Evolutionary conservation across 163 green algal genomes (phyloP).

Genomic region (Prototheca wickerhamii): DNA sequence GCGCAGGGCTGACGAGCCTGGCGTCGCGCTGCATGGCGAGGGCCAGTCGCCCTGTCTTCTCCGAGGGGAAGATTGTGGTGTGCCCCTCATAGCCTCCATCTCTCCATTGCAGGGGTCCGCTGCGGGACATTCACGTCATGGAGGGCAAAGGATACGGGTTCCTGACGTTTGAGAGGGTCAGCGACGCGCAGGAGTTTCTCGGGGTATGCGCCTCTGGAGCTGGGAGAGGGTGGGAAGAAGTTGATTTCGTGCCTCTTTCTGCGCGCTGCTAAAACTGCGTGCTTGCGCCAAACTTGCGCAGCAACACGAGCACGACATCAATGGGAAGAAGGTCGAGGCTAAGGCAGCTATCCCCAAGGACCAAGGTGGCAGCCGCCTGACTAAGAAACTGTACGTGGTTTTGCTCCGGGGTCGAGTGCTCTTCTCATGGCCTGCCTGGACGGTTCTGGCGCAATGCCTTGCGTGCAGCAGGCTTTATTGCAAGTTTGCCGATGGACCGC

Average conservation of each 20-base stretch:
- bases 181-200: conserved; percentile 34
- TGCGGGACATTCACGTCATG: conserved; percentile 59
- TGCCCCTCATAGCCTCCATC: background rate
- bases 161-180: conserved; percentile 38
- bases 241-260: background rate
- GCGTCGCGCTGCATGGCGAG: too few relatives aligned
- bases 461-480: background rate
- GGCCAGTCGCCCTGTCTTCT: too few relatives aligned
- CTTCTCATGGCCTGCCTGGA: background rate
- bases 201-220: too few relatives aligned
- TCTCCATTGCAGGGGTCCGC: conserved; percentile 34
- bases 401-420: background rate
- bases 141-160: conserved; percentile 52
- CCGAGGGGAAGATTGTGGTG: background rate
- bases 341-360: conserved; percentile 65
- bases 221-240: background rate
- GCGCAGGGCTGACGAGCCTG: too few relatives aligned
- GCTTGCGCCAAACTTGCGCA: conserved; percentile 19
- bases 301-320: conserved; percentile 55
- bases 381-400: conserved; percentile 49
- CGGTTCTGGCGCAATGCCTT: background rate
- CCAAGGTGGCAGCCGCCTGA: conserved; percentile 31
- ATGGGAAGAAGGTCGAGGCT: conserved; percentile 57
- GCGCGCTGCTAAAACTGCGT: background rate
- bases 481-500: background rate